Percentiles rank a stretch among this genome's conserved stretches.
These are phyloP conservation scores for Lactarius trivialis DNA, from an alignment of 768 basidiomycete genomes.

Conservation along the genomic window DNA sequence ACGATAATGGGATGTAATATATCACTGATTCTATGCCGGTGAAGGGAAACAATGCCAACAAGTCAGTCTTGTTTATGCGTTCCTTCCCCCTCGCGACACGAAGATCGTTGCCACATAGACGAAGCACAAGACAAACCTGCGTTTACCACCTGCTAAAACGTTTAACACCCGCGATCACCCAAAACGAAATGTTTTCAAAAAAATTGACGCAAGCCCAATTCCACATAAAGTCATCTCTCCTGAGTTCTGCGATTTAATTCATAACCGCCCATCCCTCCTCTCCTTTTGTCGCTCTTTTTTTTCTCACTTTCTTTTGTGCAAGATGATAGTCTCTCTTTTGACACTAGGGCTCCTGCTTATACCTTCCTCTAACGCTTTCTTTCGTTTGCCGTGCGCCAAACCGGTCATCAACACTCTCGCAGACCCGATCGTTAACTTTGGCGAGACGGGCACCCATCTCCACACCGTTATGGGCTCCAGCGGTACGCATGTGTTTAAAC, in stretches of 20 bases:
- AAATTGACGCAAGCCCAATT: background rate
- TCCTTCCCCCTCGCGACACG: background rate
- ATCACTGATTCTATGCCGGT: background rate
- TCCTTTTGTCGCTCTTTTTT: slow-evolving; percentile 13
- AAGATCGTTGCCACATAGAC: slow-evolving; percentile 1
- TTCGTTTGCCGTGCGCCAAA: slow-evolving; percentile 11
- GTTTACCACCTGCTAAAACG: background rate
- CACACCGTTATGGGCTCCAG: slow-evolving; percentile 18
- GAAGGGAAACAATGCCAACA: background rate
- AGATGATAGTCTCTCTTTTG: slow-evolving; percentile 8
- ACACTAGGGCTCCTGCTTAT: slow-evolving; percentile 6
- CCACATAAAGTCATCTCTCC: slow-evolving; percentile 3
- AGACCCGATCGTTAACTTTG: slow-evolving; percentile 13
- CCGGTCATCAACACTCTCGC: slow-evolving; percentile 4
- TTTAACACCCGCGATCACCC: background rate
- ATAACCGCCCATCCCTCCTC: background rate
- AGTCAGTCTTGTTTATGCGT: background rate
- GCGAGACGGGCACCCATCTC: background rate
- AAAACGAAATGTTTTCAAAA: background rate
- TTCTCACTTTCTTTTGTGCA: background rate
- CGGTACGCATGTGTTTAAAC: background rate
- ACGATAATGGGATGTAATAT: background rate
- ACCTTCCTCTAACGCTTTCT: slow-evolving; percentile 15
- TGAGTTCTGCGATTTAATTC: background rate
- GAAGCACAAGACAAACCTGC: background rate